Conservation (phyloP, 1,139 yeast genomes). For the Insectozyma bohioensis region DNA sequence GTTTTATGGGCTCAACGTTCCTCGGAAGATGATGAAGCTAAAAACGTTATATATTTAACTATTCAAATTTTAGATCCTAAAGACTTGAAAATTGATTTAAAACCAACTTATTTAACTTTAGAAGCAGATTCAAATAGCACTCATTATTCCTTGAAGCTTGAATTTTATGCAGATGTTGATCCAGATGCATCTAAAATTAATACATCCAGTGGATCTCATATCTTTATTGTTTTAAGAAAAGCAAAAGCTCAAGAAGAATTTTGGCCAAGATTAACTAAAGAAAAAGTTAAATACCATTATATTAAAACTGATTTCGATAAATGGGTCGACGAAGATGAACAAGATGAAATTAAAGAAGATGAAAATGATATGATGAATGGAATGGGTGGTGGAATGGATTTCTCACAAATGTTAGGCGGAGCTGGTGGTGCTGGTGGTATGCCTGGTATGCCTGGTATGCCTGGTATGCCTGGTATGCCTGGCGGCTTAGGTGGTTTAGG, state of each 20-base stretch:
- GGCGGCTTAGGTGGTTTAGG: slow-evolving; percentile 31
- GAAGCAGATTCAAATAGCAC: slow-evolving; percentile 55
- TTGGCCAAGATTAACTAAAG: slow-evolving; percentile 91
- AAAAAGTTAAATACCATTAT: slow-evolving; percentile 65
- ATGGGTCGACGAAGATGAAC: slow-evolving; percentile 97
- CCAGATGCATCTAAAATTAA: slow-evolving; percentile 60
- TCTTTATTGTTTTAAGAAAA: slow-evolving; percentile 71
- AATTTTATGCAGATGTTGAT: slow-evolving; percentile 72
- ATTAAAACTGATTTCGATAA: slow-evolving; percentile 94
- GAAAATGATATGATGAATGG: slow-evolving; percentile 40
- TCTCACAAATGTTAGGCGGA: slow-evolving; percentile 19
- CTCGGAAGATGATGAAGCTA: slow-evolving; percentile 61
- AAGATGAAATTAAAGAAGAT: slow-evolving; percentile 58
- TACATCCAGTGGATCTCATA: slow-evolving; percentile 66
- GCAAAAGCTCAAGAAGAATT: slow-evolving; percentile 65
- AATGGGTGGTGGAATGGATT: slow-evolving; percentile 23
- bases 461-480: slow-evolving; percentile 29
- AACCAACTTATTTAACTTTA: slow-evolving; percentile 56
- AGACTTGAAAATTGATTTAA: slow-evolving; percentile 61
- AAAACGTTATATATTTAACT: slow-evolving; percentile 75
- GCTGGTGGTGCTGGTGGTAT: slow-evolving; percentile 34
- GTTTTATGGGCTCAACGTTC: slow-evolving; percentile 98
- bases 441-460: slow-evolving; percentile 29
- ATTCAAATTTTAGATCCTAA: slow-evolving; percentile 71
- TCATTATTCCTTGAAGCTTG: slow-evolving; percentile 60